Conservation (phyloP, 2,329 filamentous ascomycete genomes). For the Cladophialophora bantiana region DNA sequence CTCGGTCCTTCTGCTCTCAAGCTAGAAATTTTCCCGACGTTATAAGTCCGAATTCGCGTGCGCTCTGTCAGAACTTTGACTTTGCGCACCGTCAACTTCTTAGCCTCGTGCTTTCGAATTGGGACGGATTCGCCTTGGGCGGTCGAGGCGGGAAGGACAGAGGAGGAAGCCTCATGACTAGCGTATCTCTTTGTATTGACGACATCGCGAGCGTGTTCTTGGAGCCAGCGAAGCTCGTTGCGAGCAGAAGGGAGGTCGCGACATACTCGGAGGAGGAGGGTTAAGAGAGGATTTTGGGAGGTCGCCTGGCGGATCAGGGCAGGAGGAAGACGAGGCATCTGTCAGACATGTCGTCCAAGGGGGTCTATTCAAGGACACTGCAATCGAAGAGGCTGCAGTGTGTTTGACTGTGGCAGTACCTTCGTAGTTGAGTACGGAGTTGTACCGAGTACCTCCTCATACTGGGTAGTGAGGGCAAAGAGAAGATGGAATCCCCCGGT, state of each 20-base stretch:
- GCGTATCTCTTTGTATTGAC: conserved; percentile 32
- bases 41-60: not conserved
- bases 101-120: not conserved
- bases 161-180: conserved; percentile 4
- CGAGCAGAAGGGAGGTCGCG: conserved; percentile 52
- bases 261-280: conserved; percentile 53
- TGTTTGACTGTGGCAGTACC: too few relatives aligned
- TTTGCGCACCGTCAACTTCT: not conserved
- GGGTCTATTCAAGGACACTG: not conserved
- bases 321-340: conserved; percentile 54
- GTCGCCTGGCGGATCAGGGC: conserved; percentile 48
- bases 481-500: too few relatives aligned
- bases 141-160: not conserved
- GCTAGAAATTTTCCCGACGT: not conserved
- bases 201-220: conserved; percentile 45
- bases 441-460: too few relatives aligned
- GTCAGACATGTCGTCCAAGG: conserved; percentile 15
- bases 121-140: not conserved
- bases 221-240: conserved; percentile 58
- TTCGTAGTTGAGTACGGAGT: too few relatives aligned
- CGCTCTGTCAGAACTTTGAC: not conserved
- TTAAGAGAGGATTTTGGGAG: conserved; percentile 47
- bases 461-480: too few relatives aligned
- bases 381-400: not conserved
- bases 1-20: not conserved